Base-by-base conservation (phyloP, 1,139 yeast genomes). In the Sugiyamaella novakii region DNA sequence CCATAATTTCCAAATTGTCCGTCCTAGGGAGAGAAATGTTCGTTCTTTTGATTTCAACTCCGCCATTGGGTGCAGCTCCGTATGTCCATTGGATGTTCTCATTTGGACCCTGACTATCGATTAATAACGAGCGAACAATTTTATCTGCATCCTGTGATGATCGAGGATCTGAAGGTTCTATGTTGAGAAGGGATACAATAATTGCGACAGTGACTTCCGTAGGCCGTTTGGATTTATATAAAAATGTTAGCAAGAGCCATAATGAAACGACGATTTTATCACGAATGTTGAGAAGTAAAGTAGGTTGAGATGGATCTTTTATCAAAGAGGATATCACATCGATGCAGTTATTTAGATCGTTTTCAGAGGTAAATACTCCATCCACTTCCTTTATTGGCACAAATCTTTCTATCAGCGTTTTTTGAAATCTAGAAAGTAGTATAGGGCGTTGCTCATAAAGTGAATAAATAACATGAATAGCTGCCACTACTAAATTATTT, bases 281-380 rank as follows among this genome's bases (percentile, higher is more conserved):
- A 25, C 52, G 40, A 21, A 51, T 31, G 8, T 22, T 19, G 17
- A 5, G 15, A 27, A 41, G 47, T 42, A 22, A 55, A 25, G n/a
- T 51, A 50, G 33, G 59, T 43, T 22, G 61, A 1, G 76, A 65
- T 1, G 75, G 72, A 54, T 77, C 80, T 59, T 80, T 80, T 0
- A 84, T 69, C 10, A 87, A 59, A 0, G 92, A 80, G 0, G 84
- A 68, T 12, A 84, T 59, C 0, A 84, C 88, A 62, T 83, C 84
- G n/a, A 85, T 68, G 5, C 73, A 72, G 63, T 84, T 81, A 58
- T 84, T 84, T 14, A 86, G 62, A 5, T 74, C 74, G 11, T 73
- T 70, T 49, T 79, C 86, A 8, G 52, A 30, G 5, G 53, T 42
- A 18, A 31, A 31, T 17, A 35, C 25, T 5, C n/a, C 33, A 11